Evolutionary conservation across 1,284 basidiomycete genomes (phyloP).

Genomic region (Porodaedalea pini): DNA sequence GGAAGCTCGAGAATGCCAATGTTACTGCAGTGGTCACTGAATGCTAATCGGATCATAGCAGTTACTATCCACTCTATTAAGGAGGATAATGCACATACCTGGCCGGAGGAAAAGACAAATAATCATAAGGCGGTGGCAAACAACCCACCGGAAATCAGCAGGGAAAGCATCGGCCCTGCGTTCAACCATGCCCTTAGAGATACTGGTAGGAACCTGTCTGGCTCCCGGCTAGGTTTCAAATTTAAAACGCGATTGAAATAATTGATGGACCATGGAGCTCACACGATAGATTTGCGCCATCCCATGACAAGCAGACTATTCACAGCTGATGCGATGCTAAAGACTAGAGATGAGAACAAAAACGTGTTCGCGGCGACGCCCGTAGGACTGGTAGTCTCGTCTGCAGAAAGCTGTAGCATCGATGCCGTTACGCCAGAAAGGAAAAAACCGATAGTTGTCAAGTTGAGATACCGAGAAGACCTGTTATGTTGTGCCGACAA

Average conservation of each 20-base stretch:
- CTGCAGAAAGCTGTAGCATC: not conserved
- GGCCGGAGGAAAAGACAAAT: not conserved
- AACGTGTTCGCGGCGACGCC: not conserved
- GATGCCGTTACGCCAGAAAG: constrained; percentile 6
- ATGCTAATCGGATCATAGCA: no score
- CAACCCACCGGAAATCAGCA: not conserved
- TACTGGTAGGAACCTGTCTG: not conserved
- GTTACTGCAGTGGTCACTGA: not conserved
- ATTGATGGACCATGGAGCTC: not conserved
- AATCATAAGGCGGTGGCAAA: constrained; percentile 4
- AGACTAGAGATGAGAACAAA: constrained; percentile 2
- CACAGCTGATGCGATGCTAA: constrained; percentile 7
- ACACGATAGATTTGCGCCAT: constrained; percentile 6
- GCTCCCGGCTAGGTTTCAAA: not conserved
- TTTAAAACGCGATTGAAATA: not conserved
- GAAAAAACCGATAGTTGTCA: constrained; percentile 9
- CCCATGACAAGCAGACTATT: constrained; percentile 1
- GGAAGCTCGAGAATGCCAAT: not conserved
- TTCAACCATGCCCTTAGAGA: not conserved
- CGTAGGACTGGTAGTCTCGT: not conserved
- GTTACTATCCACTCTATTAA: no score
- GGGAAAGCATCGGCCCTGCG: constrained; percentile 9
- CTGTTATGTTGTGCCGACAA: not conserved
- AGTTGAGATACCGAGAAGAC: not conserved
- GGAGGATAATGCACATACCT: no score